Percentiles rank a stretch among this genome's conserved stretches.
Conservation (phyloP, 2,329 filamentous ascomycete species). For the Xylaria multiplex region DNA sequence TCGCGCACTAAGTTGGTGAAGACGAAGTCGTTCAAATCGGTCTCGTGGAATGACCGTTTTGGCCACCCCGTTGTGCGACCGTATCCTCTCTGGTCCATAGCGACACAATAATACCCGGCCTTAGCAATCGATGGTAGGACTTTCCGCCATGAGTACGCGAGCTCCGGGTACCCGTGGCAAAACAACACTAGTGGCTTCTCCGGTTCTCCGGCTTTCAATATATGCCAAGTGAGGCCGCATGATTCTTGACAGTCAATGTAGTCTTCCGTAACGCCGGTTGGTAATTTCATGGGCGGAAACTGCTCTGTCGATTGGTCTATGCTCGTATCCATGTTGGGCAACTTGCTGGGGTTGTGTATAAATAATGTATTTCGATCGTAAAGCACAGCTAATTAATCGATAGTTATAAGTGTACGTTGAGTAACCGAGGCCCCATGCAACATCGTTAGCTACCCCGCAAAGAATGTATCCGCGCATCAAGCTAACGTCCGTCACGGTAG, state of each 20-base stretch:
- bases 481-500: neutral
- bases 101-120: conserved; percentile 72
- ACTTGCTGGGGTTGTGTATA: neutral
- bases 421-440: neutral
- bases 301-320: neutral
- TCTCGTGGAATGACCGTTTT: conserved; percentile 58
- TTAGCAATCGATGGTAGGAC: conserved; percentile 67
- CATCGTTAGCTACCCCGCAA: conserved; percentile 9
- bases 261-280: conserved; percentile 63
- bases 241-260: conserved; percentile 61
- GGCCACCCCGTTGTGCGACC: conserved; percentile 73
- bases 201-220: conserved; percentile 62
- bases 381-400: neutral
- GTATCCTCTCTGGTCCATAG: conserved; percentile 74
- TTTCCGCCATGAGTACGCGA: conserved; percentile 76
- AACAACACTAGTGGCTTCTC: conserved; percentile 67
- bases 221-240: conserved; percentile 69
- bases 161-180: conserved; percentile 74
- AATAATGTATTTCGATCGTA: neutral
- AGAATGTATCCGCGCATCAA: neutral
- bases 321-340: conserved; percentile 17
- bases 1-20: conserved; percentile 70
- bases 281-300: conserved; percentile 53
- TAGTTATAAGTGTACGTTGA: neutral
- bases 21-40: conserved; percentile 66